Base-by-base conservation (phyloP, 73 alveolate species). In the Symbiodinium pilosum region DNA sequence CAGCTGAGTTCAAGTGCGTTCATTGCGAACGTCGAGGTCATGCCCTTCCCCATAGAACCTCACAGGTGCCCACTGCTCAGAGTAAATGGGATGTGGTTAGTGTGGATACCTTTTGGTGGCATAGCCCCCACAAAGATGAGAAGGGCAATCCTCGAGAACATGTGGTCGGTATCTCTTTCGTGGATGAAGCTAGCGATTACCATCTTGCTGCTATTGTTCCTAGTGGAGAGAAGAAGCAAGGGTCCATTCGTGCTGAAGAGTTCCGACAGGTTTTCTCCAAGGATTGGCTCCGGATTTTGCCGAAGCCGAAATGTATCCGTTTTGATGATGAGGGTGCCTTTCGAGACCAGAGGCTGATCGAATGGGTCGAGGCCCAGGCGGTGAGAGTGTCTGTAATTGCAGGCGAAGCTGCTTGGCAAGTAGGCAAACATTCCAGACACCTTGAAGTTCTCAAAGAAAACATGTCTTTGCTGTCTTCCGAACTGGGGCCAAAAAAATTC, bases 81-180 rank as follows among this genome's bases (percentile, higher is more conserved):
- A 26, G 47, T 3, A n/a, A 34, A 1, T 83, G 92, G 92, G 92
- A 83, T 9, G 42, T 28, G 32, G 34, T 83, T 18, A 21, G 43
- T 4, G 42, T 83, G 9, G 92, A 83, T 28, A 83, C 92, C 28
- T 83, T 83, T 42, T 83, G 92, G 92, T 83, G 88, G 88, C 36
- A 14, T 38, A 38, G 59, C 40, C 88, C 88, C 18, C 88, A 34
- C 59, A 81, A 39, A 30, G 36, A 39, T 16, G 14, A 12, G 14
- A 3, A 81, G 24, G 59, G 59, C 40, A 34, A 81, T 47, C 59
- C 59, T 38, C 30, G 6, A 24, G 88, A 81, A 40, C 59, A 39
- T 81, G 40, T 43, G 40, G 52, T 81, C 6, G 88, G 88, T 1
- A 32, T 81, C 5, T 16, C 41, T 8, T 16, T n/a, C 39, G 3